Evolutionary conservation across 2,329 filamentous ascomycete genomes (phyloP).

Genomic region (Colletotrichum lupini): DNA sequence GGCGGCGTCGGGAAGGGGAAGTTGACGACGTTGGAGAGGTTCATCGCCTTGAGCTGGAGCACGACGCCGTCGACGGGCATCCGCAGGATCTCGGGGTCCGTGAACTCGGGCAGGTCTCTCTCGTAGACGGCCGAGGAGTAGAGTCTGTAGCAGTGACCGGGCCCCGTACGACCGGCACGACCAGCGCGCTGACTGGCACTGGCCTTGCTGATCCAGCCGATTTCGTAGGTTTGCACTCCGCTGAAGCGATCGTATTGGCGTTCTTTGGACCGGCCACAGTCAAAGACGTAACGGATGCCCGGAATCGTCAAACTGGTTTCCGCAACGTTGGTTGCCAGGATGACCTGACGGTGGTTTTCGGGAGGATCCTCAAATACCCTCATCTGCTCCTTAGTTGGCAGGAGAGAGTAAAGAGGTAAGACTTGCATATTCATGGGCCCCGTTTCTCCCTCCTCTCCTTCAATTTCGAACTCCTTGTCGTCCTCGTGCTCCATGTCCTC

Average conservation of each 20-base stretch:
- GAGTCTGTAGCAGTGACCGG: constrained; percentile 93
- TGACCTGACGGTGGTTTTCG: constrained; percentile 84
- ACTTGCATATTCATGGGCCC: constrained; percentile 80
- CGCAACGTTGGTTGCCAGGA: constrained; percentile 95
- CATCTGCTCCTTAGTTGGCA: constrained; percentile 91
- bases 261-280: constrained; percentile 92
- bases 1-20: constrained; percentile 97
- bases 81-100: constrained; percentile 87
- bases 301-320: constrained; percentile 98
- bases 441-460: constrained; percentile 71
- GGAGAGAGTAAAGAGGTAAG: constrained; percentile 91
- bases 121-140: constrained; percentile 97
- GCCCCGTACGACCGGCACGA: constrained; percentile 93
- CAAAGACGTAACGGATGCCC: constrained; percentile 94
- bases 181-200: constrained; percentile 92
- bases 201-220: constrained; percentile 98
- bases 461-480: constrained; percentile 75
- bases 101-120: constrained; percentile 86
- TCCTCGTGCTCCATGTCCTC: constrained; percentile 64
- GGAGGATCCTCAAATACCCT: constrained; percentile 88
- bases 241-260: constrained; percentile 88
- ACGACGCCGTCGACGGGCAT: constrained; percentile 95
- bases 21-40: constrained; percentile 87
- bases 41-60: constrained; percentile 94
- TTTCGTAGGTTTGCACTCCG: constrained; percentile 94